Evolutionary conservation across 1,284 basidiomycete genomes (phyloP).

Genomic region (Mycena sp.): DNA sequence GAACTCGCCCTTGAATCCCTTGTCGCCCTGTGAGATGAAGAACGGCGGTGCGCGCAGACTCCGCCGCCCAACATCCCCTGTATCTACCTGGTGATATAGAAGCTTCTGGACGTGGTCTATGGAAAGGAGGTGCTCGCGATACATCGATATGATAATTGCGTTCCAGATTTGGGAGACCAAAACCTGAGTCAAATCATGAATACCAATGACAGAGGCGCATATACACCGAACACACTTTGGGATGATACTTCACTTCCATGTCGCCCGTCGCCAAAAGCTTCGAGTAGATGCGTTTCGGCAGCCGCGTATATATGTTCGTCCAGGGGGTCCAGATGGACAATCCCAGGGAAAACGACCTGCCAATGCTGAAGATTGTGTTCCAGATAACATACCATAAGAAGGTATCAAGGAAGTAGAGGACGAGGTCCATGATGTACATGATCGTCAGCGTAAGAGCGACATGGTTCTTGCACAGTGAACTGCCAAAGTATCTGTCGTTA

Average conservation of each 20-base stretch:
- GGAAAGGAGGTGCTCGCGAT: constrained; percentile 92
- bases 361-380: constrained; percentile 95
- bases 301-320: constrained; percentile 91
- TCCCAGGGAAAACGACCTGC: constrained; percentile 88
- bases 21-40: constrained; percentile 79
- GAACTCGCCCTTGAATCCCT: constrained; percentile 87
- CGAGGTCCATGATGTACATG: constrained; percentile 97
- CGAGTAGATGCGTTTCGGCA: constrained; percentile 95
- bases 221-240: constrained; percentile 71
- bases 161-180: constrained; percentile 98
- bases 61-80: constrained; percentile 82
- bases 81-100: constrained; percentile 93
- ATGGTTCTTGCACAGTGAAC: constrained; percentile 85
- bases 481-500: constrained; percentile 84
- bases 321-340: constrained; percentile 97
- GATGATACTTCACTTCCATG: constrained; percentile 97
- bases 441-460: constrained; percentile 91
- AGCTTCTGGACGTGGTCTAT: constrained; percentile 96
- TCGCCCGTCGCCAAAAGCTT: constrained; percentile 91
- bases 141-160: constrained; percentile 99
- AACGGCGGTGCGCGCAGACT: constrained; percentile 92
- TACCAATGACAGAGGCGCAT: neutral
- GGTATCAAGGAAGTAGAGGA: constrained; percentile 95
- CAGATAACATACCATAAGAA: constrained; percentile 98
- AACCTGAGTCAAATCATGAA: constrained; percentile 59